phyloP scores from a whole-genome alignment of 1,139 yeast genomes.

The Suhomyces bribrorum region DNA sequence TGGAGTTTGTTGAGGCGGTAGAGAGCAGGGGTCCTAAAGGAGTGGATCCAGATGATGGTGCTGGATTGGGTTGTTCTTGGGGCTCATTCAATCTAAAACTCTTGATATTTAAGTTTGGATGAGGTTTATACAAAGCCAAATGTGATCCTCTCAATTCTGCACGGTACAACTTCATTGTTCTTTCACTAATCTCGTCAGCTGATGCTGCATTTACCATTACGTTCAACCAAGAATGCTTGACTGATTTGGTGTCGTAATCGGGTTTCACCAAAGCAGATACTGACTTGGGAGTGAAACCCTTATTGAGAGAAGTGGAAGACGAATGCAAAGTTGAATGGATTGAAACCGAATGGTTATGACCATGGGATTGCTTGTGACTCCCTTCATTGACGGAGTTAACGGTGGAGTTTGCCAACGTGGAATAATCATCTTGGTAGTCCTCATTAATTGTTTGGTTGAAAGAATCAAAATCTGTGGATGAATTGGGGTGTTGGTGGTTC shows the following conservation, averaged over 20 bases:
- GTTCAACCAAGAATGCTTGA: conserved; percentile 48
- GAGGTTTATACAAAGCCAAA: conserved; percentile 57
- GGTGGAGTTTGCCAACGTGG: conserved; percentile 17
- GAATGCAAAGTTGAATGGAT: conserved; percentile 11
- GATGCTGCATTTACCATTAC: conserved; percentile 38
- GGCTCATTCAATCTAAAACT: conserved; percentile 33
- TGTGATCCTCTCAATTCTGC: conserved; percentile 69
- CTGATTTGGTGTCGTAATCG: conserved; percentile 35
- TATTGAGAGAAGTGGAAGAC: conserved; percentile 4
- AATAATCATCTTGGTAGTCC: conserved; percentile 16
- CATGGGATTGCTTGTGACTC: conserved; percentile 3
- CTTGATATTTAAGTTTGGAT: conserved; percentile 49
- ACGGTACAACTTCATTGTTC: conserved; percentile 48
- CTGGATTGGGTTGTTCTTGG: conserved; percentile 4
- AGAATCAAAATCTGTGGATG: conserved; percentile 6
- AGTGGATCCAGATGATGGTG: not conserved
- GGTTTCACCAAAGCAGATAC: conserved; percentile 27
- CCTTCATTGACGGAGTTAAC: conserved; percentile 10
- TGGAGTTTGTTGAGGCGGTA: not conserved
- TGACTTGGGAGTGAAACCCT: conserved; percentile 8
- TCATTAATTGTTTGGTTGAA: conserved; percentile 12
- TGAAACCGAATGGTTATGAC: conserved; percentile 12
- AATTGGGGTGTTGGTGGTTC: conserved; percentile 6
- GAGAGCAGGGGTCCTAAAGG: not conserved
- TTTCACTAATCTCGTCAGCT: conserved; percentile 38